phyloP scores from a whole-genome alignment of 1,139 yeast species.

The Magnusiomyces ingens region DNA sequence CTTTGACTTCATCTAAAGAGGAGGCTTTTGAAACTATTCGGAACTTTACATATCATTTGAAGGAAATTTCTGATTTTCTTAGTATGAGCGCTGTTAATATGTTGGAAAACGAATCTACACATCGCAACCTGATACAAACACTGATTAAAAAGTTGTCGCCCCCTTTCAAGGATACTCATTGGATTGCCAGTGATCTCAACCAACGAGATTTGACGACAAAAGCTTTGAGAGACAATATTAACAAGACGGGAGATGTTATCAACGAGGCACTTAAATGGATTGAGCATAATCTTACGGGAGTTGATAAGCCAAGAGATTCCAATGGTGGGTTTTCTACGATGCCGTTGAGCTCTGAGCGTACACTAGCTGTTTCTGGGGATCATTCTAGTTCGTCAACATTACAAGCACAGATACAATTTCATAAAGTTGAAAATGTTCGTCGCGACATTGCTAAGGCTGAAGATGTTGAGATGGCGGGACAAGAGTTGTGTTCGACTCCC shows the following conservation, averaged over 20 bases:
- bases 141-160: slow-evolving; percentile 1
- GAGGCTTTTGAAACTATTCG: not conserved
- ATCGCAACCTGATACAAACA: slow-evolving; percentile 3
- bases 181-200: slow-evolving; percentile 5
- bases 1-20: not conserved
- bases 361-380: too few relatives aligned
- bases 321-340: too few relatives aligned
- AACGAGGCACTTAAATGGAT: not conserved
- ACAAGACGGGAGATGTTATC: not conserved
- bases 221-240: not conserved
- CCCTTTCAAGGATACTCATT: slow-evolving; percentile 5
- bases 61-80: not conserved
- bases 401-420: too few relatives aligned
- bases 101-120: not conserved
- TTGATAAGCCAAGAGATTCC: too few relatives aligned
- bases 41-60: not conserved
- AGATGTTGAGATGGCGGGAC: too few relatives aligned
- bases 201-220: not conserved
- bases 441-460: too few relatives aligned
- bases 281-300: not conserved
- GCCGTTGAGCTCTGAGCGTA: too few relatives aligned
- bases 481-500: too few relatives aligned
- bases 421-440: too few relatives aligned
- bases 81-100: not conserved
- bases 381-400: too few relatives aligned